These are phyloP conservation scores for Magnaporthiopsis rhizophila DNA, from an alignment of 2,329 filamentous ascomycete genomes.

Conservation along the genomic window DNA sequence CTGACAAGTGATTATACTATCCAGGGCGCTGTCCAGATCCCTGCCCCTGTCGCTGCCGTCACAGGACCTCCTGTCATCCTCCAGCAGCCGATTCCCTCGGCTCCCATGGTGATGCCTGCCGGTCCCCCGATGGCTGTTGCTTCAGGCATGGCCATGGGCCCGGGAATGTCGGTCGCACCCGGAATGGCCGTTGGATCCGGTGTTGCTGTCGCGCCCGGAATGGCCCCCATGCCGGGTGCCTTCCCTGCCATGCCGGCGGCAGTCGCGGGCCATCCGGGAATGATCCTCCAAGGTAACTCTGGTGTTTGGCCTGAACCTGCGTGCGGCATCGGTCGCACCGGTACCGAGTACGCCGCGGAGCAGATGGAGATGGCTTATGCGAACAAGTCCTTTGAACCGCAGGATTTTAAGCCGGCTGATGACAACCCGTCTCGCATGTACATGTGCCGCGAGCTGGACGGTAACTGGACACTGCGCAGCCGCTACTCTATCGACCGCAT, in stretches of 20 bases:
- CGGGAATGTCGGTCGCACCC: not conserved
- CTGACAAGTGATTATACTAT: not conserved
- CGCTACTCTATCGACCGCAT: constrained; percentile 53
- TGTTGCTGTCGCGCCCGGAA: not conserved
- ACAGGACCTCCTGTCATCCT: constrained; percentile 15
- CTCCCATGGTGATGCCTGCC: constrained; percentile 12
- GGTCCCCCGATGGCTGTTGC: constrained; percentile 9
- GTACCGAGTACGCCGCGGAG: constrained; percentile 36
- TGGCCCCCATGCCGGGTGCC: constrained; percentile 9
- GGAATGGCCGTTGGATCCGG: not conserved
- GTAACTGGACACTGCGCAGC: constrained; percentile 50
- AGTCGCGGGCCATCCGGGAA: constrained; percentile 13
- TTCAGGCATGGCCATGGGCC: constrained; percentile 9
- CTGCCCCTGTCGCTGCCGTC: constrained; percentile 8
- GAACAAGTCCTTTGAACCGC: constrained; percentile 45
- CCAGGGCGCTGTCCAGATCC: constrained; percentile 4
- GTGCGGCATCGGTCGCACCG: constrained; percentile 43
- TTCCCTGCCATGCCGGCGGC: constrained; percentile 12
- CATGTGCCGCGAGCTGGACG: constrained; percentile 52
- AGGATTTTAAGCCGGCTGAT: constrained; percentile 56
- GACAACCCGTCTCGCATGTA: constrained; percentile 53
- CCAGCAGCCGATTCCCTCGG: constrained; percentile 15
- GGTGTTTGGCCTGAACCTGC: constrained; percentile 37
- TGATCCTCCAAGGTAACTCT: constrained; percentile 30
- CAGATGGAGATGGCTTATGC: constrained; percentile 40